phyloP scores from a whole-genome alignment of 2,329 filamentous ascomycete species.

The Talaromyces sp. region DNA sequence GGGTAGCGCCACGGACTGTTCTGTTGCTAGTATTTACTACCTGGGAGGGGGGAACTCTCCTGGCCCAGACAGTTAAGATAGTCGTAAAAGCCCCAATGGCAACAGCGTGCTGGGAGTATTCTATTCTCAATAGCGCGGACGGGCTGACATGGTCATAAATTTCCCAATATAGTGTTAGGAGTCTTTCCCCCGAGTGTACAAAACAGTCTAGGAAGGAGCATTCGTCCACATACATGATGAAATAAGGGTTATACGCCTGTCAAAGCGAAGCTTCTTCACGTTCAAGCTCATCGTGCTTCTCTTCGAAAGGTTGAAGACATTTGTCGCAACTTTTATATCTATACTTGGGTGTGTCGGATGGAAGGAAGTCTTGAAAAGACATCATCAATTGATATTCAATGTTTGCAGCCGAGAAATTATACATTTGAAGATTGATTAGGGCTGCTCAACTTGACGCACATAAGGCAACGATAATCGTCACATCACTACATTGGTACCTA shows the following conservation, averaged over 20 bases:
- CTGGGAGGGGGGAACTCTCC: background rate
- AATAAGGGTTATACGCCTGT: conserved; percentile 6
- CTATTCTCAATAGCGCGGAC: conserved; percentile 3
- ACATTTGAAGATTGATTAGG: background rate
- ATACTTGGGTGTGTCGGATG: background rate
- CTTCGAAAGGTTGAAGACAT: background rate
- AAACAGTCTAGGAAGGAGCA: conserved; percentile 13
- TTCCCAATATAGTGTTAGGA: conserved; percentile 6
- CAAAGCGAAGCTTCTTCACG: background rate
- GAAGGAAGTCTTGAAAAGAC: background rate
- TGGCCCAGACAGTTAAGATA: conserved; percentile 7
- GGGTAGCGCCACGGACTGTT: background rate
- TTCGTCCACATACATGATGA: conserved; percentile 11
- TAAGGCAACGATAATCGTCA: background rate
- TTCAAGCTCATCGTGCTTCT: conserved; percentile 1
- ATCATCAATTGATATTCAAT: background rate
- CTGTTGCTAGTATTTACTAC: background rate
- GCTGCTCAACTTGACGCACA: background rate
- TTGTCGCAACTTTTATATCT: background rate
- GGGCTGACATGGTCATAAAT: conserved; percentile 7
- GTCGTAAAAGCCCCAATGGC: background rate
- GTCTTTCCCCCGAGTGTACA: conserved; percentile 4
- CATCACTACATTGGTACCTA: background rate
- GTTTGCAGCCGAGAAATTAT: background rate
- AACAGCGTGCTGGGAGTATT: background rate